Evolutionary conservation across 2,329 filamentous ascomycete genomes (phyloP), one percentile per base, ranked within the genome.

Genomic region (Hymenoscyphus fructigenus): DNA sequence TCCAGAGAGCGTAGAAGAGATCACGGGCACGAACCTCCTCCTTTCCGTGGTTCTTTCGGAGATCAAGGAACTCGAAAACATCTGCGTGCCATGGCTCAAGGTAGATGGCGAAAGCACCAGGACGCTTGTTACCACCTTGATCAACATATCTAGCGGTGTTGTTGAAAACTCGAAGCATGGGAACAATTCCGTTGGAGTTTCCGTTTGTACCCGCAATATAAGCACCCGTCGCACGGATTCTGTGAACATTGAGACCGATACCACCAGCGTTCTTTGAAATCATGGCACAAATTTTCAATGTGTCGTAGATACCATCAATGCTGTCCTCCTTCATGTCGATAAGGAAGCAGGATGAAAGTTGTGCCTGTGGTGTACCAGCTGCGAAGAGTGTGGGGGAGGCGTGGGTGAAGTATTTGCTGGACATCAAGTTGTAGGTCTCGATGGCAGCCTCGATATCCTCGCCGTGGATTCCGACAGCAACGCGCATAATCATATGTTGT

Each of bases 401-500:
- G 76, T 99, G 95, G 63, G 95, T 99, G 82, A 99, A 99, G 83
- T 91, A 94, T 81, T 98, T 98, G 83, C 89, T 93, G 36, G 95
- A 99, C 93, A 99, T 97, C 80, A 96, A 87, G 81, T 98, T 94
- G 84, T 99, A 99, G 53, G 95, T 98, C 85, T 99, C 93, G 62
- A 98, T 88, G 69, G 92, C 94, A 75, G 90, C 92, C 82, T 98
- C 95, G 66, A 99, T 90, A 75, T 98, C 87, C 69, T 97, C 92
- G 66, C 93, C 93, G 83, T 96, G 96, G 73, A 99, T 97, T 65
- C 95, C 95, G 65, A 99, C 94, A 72, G 95, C 88, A 62, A 99
- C 95, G 85, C 95, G 92, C 95, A 99, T 99, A 74, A 99, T 94
- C 93, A 99, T 95, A 83, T 99, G 95, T 81, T 99, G 95, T 56